Evolutionary conservation across 768 basidiomycete genomes (phyloP), one percentile per base, ranked within the genome.

Genomic region (Collybia sp.): DNA sequence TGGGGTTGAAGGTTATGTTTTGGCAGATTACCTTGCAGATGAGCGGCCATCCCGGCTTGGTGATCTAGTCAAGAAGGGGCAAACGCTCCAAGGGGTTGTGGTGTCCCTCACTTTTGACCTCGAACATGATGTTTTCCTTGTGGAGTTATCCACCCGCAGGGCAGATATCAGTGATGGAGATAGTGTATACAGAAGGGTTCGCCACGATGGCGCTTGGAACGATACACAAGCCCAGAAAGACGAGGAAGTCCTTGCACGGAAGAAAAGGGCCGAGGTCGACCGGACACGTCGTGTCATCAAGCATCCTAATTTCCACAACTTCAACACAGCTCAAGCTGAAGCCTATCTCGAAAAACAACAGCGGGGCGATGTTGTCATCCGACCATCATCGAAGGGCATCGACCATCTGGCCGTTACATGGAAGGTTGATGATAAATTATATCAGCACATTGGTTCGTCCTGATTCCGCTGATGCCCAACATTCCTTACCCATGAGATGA

Each of bases 221-320:
- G 67, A 71, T 32, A 65, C 66, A n/a, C 81, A 76, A 43, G 73
- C 75, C 53, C 77, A 81, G 20, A 80, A 79, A 49, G 88, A 93
- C 58, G 63, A 67, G 52, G 88, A 93, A 50, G 67, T 90, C 53
- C 69, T 86, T 50, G 79, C 77, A 17, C 78, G 90, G 52, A 94
- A 90, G 69, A 94, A 92, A 70, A 74, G 89, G 40, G 82, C 88
- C 1, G 87, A 92, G 58, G 84, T 81, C 8, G 87, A 89, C 54
- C 76, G 79, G 50, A 79, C 82, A 31, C 80, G 91, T 49, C 75
- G 95, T 18, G 82, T 95, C 44, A 90, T 99, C 70, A 93, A 97
- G 62, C 96, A 99, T 63, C 96, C 95, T 2, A 93, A 95, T 64
- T 99, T 97, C 79, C 89, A 94, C 61, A 92, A 96, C 58, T 84